phyloP scores from a whole-genome alignment of 805 yeast genomes.

The Ogataea wickerhamii region DNA sequence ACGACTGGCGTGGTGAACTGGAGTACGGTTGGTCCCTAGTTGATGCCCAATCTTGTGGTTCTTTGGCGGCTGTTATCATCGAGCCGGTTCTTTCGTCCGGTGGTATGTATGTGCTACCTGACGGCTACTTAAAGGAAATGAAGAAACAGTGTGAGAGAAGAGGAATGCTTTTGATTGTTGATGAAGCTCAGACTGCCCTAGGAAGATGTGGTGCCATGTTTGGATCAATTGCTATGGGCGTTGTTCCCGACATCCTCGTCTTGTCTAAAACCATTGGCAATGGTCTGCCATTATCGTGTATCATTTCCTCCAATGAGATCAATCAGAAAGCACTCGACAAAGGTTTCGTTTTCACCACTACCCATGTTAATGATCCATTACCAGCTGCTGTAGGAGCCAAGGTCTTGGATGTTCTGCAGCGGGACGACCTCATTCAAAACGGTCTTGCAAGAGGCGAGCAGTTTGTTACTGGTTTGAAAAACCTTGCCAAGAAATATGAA shows the following conservation, averaged over 20 bases:
- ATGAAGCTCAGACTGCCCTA: slow-evolving; percentile 54
- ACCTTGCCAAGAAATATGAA: slow-evolving; percentile 23
- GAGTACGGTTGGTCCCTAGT: slow-evolving; percentile 27
- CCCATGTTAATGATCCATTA: slow-evolving; percentile 30
- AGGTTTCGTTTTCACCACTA: slow-evolving; percentile 27
- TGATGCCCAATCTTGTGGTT: slow-evolving; percentile 32
- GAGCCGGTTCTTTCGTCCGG: slow-evolving; percentile 54
- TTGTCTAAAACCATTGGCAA: slow-evolving; percentile 32
- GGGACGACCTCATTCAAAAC: slow-evolving; percentile 26
- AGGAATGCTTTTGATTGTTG: slow-evolving; percentile 47
- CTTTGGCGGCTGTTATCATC: slow-evolving; percentile 48
- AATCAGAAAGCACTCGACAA: slow-evolving; percentile 21
- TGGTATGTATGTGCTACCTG: slow-evolving; percentile 44
- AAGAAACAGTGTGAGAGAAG: slow-evolving; percentile 33
- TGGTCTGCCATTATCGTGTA: slow-evolving; percentile 33
- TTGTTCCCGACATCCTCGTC: slow-evolving; percentile 33
- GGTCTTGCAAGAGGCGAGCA: slow-evolving; percentile 27
- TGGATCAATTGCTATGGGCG: slow-evolving; percentile 29
- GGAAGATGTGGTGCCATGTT: slow-evolving; percentile 52
- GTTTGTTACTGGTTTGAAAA: slow-evolving; percentile 22
- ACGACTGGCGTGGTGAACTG: slow-evolving; percentile 29
- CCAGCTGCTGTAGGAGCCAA: slow-evolving; percentile 31
- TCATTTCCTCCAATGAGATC: slow-evolving; percentile 24
- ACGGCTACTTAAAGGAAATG: slow-evolving; percentile 28
- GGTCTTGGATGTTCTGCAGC: slow-evolving; percentile 28